Conservation (phyloP, 2,329 filamentous ascomycete species). For the Cylindrodendrum hubeiense region DNA sequence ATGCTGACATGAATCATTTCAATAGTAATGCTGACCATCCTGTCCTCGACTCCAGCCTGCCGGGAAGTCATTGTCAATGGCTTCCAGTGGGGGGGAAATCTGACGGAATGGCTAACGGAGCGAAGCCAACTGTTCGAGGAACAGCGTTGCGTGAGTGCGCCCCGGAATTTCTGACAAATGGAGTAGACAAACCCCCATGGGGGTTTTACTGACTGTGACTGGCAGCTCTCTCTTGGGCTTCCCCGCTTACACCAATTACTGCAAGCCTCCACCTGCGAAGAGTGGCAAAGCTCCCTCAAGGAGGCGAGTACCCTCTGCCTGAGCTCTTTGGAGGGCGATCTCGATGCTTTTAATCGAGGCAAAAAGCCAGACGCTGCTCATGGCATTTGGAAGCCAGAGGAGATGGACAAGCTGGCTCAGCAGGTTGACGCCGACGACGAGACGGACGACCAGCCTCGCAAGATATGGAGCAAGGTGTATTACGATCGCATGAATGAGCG, state of each 20-base stretch:
- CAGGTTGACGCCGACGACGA: slow-evolving; percentile 32
- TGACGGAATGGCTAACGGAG: slow-evolving; percentile 37
- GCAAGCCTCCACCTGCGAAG: slow-evolving; percentile 29
- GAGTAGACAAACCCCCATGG: not conserved
- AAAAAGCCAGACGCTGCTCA: slow-evolving; percentile 8
- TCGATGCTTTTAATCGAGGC: slow-evolving; percentile 29
- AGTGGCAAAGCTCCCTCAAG: slow-evolving; percentile 33
- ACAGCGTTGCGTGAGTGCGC: slow-evolving; percentile 36
- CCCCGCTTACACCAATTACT: slow-evolving; percentile 29
- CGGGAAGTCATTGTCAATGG: slow-evolving; percentile 36
- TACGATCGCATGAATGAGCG: slow-evolving; percentile 31
- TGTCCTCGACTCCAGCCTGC: slow-evolving; percentile 36
- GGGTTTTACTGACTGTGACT: not conserved
- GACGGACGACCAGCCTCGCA: slow-evolving; percentile 31
- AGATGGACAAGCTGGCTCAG: slow-evolving; percentile 33
- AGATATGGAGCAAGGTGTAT: slow-evolving; percentile 34
- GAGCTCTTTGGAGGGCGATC: slow-evolving; percentile 32
- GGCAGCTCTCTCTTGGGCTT: slow-evolving; percentile 35
- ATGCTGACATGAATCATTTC: slow-evolving; percentile 16
- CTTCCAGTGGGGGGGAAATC: slow-evolving; percentile 33
- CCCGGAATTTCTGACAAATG: no score
- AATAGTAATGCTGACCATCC: slow-evolving; percentile 38
- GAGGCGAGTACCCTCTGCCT: slow-evolving; percentile 17
- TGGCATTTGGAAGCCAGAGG: slow-evolving; percentile 28
- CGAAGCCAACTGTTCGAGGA: slow-evolving; percentile 36